These are phyloP conservation scores for Fusarium domesticum DNA, from an alignment of 2,329 filamentous ascomycete genomes.

Conservation along the genomic window DNA sequence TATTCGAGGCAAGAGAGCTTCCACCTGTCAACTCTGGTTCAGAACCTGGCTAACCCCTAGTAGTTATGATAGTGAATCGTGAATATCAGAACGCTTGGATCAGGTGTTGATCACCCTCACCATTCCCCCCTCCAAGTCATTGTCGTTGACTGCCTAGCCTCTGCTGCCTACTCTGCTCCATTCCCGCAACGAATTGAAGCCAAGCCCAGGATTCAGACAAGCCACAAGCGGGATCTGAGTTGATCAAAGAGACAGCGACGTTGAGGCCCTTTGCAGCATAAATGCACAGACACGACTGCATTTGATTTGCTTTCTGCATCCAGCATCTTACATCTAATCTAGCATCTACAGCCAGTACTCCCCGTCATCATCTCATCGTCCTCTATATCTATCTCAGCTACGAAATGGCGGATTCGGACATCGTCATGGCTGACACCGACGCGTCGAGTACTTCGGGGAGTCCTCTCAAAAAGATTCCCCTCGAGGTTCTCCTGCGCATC, in stretches of 20 bases:
- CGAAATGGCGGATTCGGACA: constrained; percentile 17
- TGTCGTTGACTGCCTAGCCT: constrained; percentile 1
- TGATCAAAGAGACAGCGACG: not conserved
- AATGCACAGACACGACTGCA: not conserved
- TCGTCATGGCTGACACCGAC: constrained; percentile 10
- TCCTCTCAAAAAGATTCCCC: constrained; percentile 43
- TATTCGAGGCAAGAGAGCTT: no score
- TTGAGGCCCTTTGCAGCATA: not conserved
- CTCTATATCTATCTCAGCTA: not conserved
- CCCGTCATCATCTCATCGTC: not conserved
- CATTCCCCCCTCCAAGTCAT: not conserved
- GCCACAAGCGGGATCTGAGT: no score
- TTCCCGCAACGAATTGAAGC: no score
- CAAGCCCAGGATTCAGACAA: no score
- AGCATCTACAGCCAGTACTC: no score
- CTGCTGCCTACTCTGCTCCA: constrained; percentile 1
- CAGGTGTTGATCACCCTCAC: not conserved
- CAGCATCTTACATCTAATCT: no score
- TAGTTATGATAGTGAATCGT: not conserved
- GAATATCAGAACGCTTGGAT: not conserved
- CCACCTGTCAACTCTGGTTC: not conserved
- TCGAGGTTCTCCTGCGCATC: constrained; percentile 58
- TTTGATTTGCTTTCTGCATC: no score
- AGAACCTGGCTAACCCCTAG: not conserved
- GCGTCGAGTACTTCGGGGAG: constrained; percentile 3